These are phyloP conservation scores for Mucor velutinosus DNA, from an alignment of 371 early-diverging fungal species.

Conservation along the genomic window DNA sequence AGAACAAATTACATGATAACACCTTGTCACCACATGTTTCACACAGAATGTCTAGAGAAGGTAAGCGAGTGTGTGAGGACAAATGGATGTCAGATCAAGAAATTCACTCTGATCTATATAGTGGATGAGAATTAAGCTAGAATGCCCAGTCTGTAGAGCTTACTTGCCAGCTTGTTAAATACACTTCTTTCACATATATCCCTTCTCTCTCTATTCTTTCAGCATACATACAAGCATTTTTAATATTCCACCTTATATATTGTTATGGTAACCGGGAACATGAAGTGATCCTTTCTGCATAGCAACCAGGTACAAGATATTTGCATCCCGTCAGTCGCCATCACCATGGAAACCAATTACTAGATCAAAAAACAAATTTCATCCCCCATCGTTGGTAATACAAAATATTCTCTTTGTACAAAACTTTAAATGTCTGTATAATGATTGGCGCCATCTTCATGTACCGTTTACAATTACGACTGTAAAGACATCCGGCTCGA, in stretches of 20 bases:
- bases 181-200: not conserved
- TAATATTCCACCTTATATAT: not conserved
- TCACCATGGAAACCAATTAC: not conserved
- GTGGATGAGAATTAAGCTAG: slow-evolving; percentile 87
- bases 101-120: slow-evolving; percentile 9
- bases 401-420: not conserved
- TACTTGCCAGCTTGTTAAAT: slow-evolving; percentile 61
- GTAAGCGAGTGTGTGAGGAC: slow-evolving; percentile 27
- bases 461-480: not conserved
- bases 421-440: not conserved
- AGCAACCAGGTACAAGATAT: not conserved
- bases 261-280: not conserved
- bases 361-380: not conserved
- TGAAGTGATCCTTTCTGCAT: not conserved
- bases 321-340: not conserved
- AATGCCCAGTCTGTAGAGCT: slow-evolving; percentile 74
- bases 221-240: not conserved
- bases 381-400: not conserved
- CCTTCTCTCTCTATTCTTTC: not conserved
- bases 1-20: slow-evolving; percentile 77
- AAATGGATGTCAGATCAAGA: not conserved
- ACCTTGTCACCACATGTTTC: slow-evolving; percentile 83
- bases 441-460: slow-evolving; percentile 2
- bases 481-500: not conserved
- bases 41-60: slow-evolving; percentile 75